phyloP scores from a whole-genome alignment of 768 basidiomycete genomes.

The Phylloporus sp. region DNA sequence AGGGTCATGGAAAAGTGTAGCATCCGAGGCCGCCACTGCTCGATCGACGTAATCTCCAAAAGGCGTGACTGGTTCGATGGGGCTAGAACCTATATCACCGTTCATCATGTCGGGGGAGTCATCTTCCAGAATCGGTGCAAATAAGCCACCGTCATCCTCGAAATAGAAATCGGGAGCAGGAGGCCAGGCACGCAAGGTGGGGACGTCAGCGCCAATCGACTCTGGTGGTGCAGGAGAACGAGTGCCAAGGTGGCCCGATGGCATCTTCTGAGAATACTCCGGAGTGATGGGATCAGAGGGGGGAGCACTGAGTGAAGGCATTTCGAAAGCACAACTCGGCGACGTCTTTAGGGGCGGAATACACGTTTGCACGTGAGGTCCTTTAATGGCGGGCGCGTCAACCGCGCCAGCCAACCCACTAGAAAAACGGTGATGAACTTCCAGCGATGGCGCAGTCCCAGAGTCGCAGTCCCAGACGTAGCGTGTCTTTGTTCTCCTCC shows the following conservation, averaged over 20 bases:
- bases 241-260: not conserved
- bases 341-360: constrained; percentile 61
- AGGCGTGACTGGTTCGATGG: constrained; percentile 69
- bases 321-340: constrained; percentile 9
- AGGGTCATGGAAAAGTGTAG: constrained; percentile 22
- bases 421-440: constrained; percentile 54
- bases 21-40: constrained; percentile 47
- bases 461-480: constrained; percentile 59
- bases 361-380: constrained; percentile 77
- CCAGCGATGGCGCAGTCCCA: constrained; percentile 2
- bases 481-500: constrained; percentile 65
- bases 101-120: constrained; percentile 52
- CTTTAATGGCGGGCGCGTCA: constrained; percentile 82
- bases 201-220: constrained; percentile 2
- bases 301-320: constrained; percentile 7
- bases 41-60: constrained; percentile 75
- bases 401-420: constrained; percentile 72
- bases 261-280: not conserved
- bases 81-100: constrained; percentile 58
- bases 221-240: constrained; percentile 11
- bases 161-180: constrained; percentile 15
- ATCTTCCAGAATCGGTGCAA: constrained; percentile 62
- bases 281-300: constrained; percentile 29
- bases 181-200: constrained; percentile 15
- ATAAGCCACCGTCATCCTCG: constrained; percentile 35